Base-by-base conservation (phyloP, 2,329 filamentous ascomycete genomes). In the Curvularia sp. region DNA sequence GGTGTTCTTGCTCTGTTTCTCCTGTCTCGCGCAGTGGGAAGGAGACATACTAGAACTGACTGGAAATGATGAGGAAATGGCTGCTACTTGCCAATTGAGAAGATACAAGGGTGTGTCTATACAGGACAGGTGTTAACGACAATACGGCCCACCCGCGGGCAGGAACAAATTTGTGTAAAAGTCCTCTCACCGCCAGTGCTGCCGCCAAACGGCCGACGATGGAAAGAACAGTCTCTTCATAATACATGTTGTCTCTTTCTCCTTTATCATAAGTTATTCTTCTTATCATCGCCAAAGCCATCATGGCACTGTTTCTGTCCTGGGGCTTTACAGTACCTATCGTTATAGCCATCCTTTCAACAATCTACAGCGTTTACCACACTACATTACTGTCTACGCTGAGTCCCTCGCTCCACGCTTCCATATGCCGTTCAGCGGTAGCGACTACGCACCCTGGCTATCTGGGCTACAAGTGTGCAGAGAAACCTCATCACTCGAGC, bases 401-500 rank as follows among this genome's bases (percentile, higher is more conserved):
- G 8, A 38, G 38, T 49, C 21, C 42, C 13, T 32, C 52, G 8
- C 41, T 60, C 13, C 60, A 55, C 43, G 25, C 59, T 12, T 53
- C 49, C 28, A 21, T 42, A 34, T 59, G 55, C 21, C 18, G 38
- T 5, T 25, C 52, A 18, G 41, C 23, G 19, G 10, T n/a, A 39
- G 41, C 36, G 25, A 30, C 15, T 25, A 18, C 58, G 5, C 65
- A 70, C 43, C 39, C 57, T 3, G 65, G 62, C 2, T 71, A 70
- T 50, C 54, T 71, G 39, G 66, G 65, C 36, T 69, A 70, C 34
- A 67, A 67, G 27, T 70, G 66, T 39, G 59, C 68, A 3, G 65
- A 55, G 13, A 75, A 68, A 52, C 74, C 74, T 42, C 65, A 76
- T 56, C 67, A 73, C 15, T 67, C 72, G 38, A 75, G 69, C 47